phyloP scores from a whole-genome alignment of 73 alveolate genomes.

The Tetrahymena thermophila region DNA sequence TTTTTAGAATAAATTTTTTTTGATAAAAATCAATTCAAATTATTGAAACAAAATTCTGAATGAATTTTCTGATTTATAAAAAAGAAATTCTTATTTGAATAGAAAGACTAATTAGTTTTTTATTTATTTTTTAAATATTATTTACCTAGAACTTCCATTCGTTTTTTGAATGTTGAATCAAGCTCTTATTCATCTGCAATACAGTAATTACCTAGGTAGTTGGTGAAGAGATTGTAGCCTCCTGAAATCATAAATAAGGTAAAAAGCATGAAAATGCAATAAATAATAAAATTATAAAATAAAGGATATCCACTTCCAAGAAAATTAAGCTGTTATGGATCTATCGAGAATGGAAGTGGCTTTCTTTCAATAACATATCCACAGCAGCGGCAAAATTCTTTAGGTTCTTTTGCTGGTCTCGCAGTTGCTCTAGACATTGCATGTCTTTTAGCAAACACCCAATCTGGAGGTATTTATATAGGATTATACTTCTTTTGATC shows the following conservation, averaged over 20 bases:
- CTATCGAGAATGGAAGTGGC: neutral
- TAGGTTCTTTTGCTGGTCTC: neutral
- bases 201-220: neutral
- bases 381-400: constrained; percentile 24
- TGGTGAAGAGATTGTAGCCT: neutral
- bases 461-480: constrained; percentile 24
- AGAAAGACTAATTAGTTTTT: too few species aligned
- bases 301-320: constrained; percentile 32
- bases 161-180: neutral
- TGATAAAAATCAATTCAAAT: too few species aligned
- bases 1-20: too few species aligned
- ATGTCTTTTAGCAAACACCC: constrained; percentile 34
- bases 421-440: constrained; percentile 34
- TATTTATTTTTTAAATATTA: neutral
- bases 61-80: too few species aligned
- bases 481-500: constrained; percentile 15
- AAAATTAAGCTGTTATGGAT: constrained; percentile 18
- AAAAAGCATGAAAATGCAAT: constrained; percentile 5
- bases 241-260: neutral
- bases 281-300: constrained; percentile 22
- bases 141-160: neutral
- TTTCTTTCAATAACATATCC: constrained; percentile 2
- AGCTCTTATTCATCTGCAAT: neutral
- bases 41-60: too few species aligned
- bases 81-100: too few species aligned